Base-by-base conservation (phyloP, 2,329 filamentous ascomycete species). In the Ascochyta koolunga region DNA sequence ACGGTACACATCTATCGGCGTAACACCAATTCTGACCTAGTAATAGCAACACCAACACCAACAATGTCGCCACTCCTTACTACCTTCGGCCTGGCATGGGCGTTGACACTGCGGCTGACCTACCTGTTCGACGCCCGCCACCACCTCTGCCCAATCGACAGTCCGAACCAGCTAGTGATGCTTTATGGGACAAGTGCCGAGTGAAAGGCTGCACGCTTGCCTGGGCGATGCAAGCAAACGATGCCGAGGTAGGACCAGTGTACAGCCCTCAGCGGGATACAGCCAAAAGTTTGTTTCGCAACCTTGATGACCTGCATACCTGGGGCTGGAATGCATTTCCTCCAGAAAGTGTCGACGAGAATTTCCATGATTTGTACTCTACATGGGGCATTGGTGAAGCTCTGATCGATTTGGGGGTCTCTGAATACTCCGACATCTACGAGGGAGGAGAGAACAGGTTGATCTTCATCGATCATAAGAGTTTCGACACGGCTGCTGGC, bases 321-420 rank as follows among this genome's bases (percentile, higher is more conserved):
- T 63, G 61, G 61, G 43, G 33, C n/a, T 63, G 61, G 61, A 46
- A 38, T 8, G 33, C 25, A 2, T 61, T 50, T 19, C 54, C 59
- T 2, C 11, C 15, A 5, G 19, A 42, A 0, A 46, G 13, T 4
- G 22, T 51, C 6, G 39, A 44, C 9, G 39, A 54, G 5, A 24
- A 7, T 1, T 59, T 55, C 38, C 44, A 58, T 11, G 44, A 63
- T 21, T 48, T 65, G 4, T 53, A 65, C 33, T 22, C 36, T 3
- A 57, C 52, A 8, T 64, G 59, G 58, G 59, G 59, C 5, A 47
- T 64, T 10, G 61, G 54, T 5, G 47, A 57, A 29, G 63, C 52
- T 2, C 44, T 66, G 10, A 32, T 46, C n/a, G 59, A 35, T 13
- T 48, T 64, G 2, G 54, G 54, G 5, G 25, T 66, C 18, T 57